Evolutionary conservation across 1,284 basidiomycete genomes (phyloP), one percentile per base, ranked within the genome.

Genomic region (Ganoderma boninense): DNA sequence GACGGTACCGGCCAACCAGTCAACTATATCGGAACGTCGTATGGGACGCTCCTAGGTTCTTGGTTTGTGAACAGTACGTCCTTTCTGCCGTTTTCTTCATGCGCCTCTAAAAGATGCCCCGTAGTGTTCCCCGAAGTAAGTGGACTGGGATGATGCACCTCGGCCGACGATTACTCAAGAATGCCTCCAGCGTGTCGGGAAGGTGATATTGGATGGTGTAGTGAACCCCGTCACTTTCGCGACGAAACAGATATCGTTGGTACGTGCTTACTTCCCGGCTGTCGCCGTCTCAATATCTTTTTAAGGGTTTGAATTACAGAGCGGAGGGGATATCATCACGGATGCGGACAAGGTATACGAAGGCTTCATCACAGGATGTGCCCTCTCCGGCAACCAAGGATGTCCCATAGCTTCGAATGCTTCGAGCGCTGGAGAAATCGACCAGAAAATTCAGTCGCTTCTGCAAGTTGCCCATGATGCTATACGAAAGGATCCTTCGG

Each of bases 11-110:
- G 69, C 4, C 63, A 59, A 5, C 64, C 65, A 32, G 40, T 76
- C 32, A 73, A 75, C 57, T 76, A 65, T 49, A 46, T 60, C 8
- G 75, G 73, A 0, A 23, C 70, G 8, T 73, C 70, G 20, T 73
- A 75, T 44, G 73, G 73, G 8, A 69, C 73, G 0, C 8, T 75
- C 1, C 20, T 76, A 4, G 75, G 72, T 14, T 57, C 68, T 5
- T 75, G 71, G 68, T 60, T 76, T 5, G 60, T 74, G 8, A 71
- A 76, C 38, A 76, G 74, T 73, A 46, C 68, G 74, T 69, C 1
- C 1, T 26, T 42, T 60, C 13, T 1, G 23, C 16, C 35, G 4
- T 44, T 26, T 20, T 4, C 11, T 10, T 13, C 4, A 2, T 10
- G 13, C 54, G 1, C 20, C 26, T 10, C 54, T 23, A 4, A 16